Conservation (phyloP, 192 early-diverging fungal species). For the Gamsiella multidivaricata region DNA sequence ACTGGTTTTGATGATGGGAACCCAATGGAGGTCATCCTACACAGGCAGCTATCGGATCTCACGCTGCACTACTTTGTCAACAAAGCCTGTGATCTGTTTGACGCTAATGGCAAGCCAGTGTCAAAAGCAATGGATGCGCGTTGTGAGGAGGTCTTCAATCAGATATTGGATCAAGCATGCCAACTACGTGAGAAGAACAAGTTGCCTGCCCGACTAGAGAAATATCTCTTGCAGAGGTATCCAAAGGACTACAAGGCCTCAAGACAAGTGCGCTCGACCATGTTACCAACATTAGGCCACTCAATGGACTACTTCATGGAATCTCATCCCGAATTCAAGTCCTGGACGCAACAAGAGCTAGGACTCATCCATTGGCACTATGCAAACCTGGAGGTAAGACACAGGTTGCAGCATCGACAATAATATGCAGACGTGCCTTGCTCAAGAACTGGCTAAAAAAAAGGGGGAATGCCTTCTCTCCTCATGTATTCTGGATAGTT, state of each 20-base stretch:
- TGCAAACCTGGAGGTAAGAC: slow-evolving; percentile 57
- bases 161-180: slow-evolving; percentile 53
- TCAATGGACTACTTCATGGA: slow-evolving; percentile 59
- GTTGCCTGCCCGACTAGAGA: not conserved
- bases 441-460: not conserved
- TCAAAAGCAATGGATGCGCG: slow-evolving; percentile 38
- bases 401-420: not conserved
- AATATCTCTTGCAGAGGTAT: slow-evolving; percentile 4
- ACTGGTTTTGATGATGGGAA: slow-evolving; percentile 63
- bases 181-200: slow-evolving; percentile 13
- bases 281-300: slow-evolving; percentile 52
- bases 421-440: not conserved
- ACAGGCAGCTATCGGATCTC: slow-evolving; percentile 43
- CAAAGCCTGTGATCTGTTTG: slow-evolving; percentile 41
- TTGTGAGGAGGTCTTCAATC: slow-evolving; percentile 51
- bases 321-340: slow-evolving; percentile 41
- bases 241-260: slow-evolving; percentile 4
- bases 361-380: slow-evolving; percentile 60
- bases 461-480: not conserved
- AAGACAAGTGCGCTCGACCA: slow-evolving; percentile 14
- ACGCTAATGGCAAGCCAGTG: slow-evolving; percentile 21
- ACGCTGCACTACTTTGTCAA: slow-evolving; percentile 40
- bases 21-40: slow-evolving; percentile 58
- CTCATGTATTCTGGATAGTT: slow-evolving; percentile 24
- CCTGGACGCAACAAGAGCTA: slow-evolving; percentile 44